Base-by-base conservation (phyloP, 1,139 yeast genomes). In the Lodderomyces jiufengensis region DNA sequence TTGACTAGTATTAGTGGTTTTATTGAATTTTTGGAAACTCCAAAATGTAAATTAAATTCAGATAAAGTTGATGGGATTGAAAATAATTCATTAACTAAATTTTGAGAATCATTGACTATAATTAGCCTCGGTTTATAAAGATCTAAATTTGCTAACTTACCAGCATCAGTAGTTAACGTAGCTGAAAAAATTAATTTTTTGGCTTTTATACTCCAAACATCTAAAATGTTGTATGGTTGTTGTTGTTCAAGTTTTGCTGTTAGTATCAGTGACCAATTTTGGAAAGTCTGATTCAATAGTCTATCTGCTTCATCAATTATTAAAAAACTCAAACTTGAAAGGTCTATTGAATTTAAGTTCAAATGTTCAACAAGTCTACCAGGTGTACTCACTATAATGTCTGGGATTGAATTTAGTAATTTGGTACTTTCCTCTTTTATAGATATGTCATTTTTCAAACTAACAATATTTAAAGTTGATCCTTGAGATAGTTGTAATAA, bases 251-350 rank as follows among this genome's bases (percentile, higher is more conserved):
- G 55, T 23, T 71, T 69, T 3, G 62, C 47, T 39, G 83, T 72
- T n/a, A 92, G 63, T 1, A 79, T 70, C 34, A 74, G 73, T 45
- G 90, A 79, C 99, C 99, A 92, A 55, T 87, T 87, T 58, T 92
- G 97, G 59, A 87, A 92, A 22, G 86, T 78, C 56, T 92, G 97
- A 54, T 87, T 87, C 45, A 92, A 70, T 39, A 92, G 66, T 41
- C 96, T 70, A 64, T 92, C 99, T 2, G 97, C 98, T 60, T 92
- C 99, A 61, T 92, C 99, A 29, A 92, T 76, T 3, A 92, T 85
- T 48, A 94, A 65, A 56, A 74, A 87, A 45, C 77, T 70, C 41
- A 92, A 65, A 40, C 72, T 65, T 15, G 63, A 57, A 39, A 87
- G 57, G 39, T 56, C 57, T 11, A 74, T 48, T 7, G 64, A 49